These are phyloP conservation scores for Paracoccidioides brasiliensis DNA, from an alignment of 2,329 filamentous ascomycete genomes.

Conservation along the genomic window DNA sequence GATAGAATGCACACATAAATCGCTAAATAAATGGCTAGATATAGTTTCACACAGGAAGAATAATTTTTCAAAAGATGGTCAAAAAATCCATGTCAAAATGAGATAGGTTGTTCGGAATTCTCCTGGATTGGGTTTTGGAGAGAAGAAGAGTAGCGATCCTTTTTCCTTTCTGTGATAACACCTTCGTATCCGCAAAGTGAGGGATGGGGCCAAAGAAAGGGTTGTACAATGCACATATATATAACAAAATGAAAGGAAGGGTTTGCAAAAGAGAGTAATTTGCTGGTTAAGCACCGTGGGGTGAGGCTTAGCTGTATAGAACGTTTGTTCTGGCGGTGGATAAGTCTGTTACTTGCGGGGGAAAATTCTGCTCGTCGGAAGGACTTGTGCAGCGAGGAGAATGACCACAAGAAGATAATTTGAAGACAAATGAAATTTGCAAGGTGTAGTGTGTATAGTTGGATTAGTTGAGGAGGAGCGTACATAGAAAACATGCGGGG, in stretches of 20 bases:
- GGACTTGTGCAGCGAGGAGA: not conserved
- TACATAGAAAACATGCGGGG: not conserved
- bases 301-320: not conserved
- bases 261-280: not conserved
- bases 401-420: not conserved
- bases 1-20: not conserved
- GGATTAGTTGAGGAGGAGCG: not conserved
- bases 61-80: not conserved
- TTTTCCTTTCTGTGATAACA: not conserved
- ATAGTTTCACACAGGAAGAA: not conserved
- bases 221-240: not conserved
- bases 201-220: not conserved
- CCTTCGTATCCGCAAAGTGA: not conserved
- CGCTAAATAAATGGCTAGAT: not conserved
- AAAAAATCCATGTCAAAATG: not conserved
- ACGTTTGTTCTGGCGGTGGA: not conserved
- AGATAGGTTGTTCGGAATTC: not conserved
- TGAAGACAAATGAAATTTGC: conserved; percentile 1
- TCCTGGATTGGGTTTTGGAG: not conserved
- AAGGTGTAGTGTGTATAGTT: conserved; percentile 10
- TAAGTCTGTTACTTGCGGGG: not conserved
- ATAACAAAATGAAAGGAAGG: not conserved
- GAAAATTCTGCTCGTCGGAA: not conserved
- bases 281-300: conserved; percentile 2
- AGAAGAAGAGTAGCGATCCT: not conserved